Percentiles rank a stretch among this genome's conserved stretches.
Evolutionary conservation across 1,284 basidiomycete genomes (phyloP).

Genomic region (Hypsizygus ulmarius): DNA sequence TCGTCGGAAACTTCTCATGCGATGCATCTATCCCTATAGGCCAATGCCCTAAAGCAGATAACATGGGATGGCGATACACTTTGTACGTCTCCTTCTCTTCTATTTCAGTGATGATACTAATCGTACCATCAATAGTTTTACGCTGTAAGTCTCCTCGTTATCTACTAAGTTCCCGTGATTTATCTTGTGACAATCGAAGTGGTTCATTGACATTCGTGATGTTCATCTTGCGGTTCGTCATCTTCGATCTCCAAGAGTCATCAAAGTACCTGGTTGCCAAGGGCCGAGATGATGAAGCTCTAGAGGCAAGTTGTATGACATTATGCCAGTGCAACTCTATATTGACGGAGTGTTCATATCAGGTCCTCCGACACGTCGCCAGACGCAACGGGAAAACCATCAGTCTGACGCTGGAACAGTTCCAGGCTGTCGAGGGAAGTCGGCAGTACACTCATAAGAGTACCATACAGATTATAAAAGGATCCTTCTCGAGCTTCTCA

Average conservation of each 20-base stretch:
- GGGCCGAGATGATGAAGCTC: constrained; percentile 55
- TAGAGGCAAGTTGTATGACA: constrained; percentile 35
- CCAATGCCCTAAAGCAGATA: constrained; percentile 42
- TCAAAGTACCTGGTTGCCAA: constrained; percentile 59
- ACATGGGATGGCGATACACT: constrained; percentile 65
- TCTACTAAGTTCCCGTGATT: background rate
- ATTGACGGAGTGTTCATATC: constrained; percentile 16
- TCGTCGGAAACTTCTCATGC: constrained; percentile 52
- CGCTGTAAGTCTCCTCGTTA: constrained; percentile 30
- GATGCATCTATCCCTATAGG: constrained; percentile 28
- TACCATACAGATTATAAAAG: constrained; percentile 32
- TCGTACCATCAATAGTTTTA: constrained; percentile 28
- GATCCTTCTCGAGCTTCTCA: constrained; percentile 40
- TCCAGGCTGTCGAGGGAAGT: constrained; percentile 34
- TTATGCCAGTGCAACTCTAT: background rate
- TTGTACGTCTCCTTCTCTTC: constrained; percentile 35
- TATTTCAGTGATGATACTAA: background rate
- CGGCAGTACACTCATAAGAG: constrained; percentile 14
- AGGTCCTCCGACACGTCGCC: constrained; percentile 50
- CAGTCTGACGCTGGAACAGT: constrained; percentile 43
- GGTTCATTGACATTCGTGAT: constrained; percentile 47
- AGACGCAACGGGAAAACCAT: constrained; percentile 48
- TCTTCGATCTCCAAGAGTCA: constrained; percentile 56
- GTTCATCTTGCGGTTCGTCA: constrained; percentile 43
- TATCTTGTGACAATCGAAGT: constrained; percentile 20